Evolutionary conservation across 2,329 filamentous ascomycete species (phyloP).

Genomic region (Pseudocercospora vitis): DNA sequence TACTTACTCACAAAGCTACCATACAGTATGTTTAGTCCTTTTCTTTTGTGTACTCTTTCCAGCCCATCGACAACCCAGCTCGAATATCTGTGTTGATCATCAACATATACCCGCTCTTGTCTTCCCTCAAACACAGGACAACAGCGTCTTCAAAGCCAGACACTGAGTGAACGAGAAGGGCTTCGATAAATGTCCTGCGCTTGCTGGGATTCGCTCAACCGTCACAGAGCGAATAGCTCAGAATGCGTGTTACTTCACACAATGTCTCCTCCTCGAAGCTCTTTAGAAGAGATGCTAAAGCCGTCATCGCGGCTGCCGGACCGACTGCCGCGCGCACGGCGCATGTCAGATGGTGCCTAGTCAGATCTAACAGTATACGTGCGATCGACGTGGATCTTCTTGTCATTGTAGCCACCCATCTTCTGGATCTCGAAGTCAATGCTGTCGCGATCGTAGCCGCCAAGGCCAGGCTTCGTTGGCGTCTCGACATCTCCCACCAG

Average conservation of each 20-base stretch:
- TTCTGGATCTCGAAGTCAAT: constrained; percentile 30
- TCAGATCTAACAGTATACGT: constrained; percentile 28
- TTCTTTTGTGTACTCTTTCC: background rate
- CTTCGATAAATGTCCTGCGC: constrained; percentile 3
- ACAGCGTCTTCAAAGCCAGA: too few relatives aligned
- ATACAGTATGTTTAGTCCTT: constrained; percentile 5
- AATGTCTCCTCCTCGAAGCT: constrained; percentile 13
- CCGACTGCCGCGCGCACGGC: constrained; percentile 2
- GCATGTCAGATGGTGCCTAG: constrained; percentile 15
- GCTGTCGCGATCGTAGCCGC: constrained; percentile 18
- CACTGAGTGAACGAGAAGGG: too few relatives aligned
- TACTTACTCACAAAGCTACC: too few relatives aligned
- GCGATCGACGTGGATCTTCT: constrained; percentile 28
- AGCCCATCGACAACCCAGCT: background rate
- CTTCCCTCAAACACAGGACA: background rate
- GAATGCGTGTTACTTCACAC: constrained; percentile 7
- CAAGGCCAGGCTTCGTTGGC: constrained; percentile 21
- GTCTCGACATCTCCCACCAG: constrained; percentile 24
- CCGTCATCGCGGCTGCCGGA: background rate
- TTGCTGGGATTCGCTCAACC: constrained; percentile 1
- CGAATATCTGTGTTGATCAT: background rate
- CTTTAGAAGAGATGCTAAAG: constrained; percentile 13
- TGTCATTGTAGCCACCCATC: constrained; percentile 17
- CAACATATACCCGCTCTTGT: constrained; percentile 1
- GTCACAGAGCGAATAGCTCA: background rate